Base-by-base conservation (phyloP, 2,329 filamentous ascomycete species). In the Furcasterigmium furcatum region DNA sequence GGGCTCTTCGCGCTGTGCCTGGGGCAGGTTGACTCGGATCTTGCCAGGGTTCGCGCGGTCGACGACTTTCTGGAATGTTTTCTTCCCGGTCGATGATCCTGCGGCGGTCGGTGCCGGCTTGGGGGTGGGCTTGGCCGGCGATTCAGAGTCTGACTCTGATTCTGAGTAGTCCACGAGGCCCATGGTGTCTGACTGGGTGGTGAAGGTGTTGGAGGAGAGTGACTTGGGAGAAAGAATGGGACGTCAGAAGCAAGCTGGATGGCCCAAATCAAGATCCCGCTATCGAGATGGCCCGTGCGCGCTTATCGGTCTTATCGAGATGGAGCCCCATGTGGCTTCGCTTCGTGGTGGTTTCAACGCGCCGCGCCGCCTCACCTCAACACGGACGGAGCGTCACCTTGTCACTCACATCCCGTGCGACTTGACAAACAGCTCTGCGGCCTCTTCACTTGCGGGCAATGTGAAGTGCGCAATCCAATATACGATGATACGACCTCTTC, bases 81-180 rank as follows among this genome's bases (percentile, higher is more conserved):
- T 78, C 64, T 88, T 58, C 19, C 60, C 47, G 41, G 53, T 34
- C 47, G 56, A 44, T 53, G 50, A 40, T 2, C 16, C 9, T n/a
- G 4, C 16, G 40, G 30, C 29, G n/a, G n/a, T n/a, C 19, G 41
- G 9, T 41, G 57, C 47, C 41, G 63, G 53, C 56, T 71, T 63
- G 19, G 61, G 45, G 38, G 53, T 53, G 8, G 59, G 57, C 46
- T 61, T 58, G 40, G 46, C 25, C 7, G 58, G 54, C 16, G 57
- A 47, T 46, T 65, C 64, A 30, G 66, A 48, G 45, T 88, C 85
- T 14, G 74, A 74, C 45, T 87, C 86, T 12, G 86, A 94, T 62
- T 91, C 89, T 4, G 88, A 91, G 58, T 95, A 95, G 50, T 86
- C 84, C 54, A 94, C 88, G 24, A 95, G 73, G 13, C 79, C 84